These are phyloP conservation scores for Fraxinus velutina DNA, from an alignment of 305 asterid species.

Conservation along the genomic window DNA sequence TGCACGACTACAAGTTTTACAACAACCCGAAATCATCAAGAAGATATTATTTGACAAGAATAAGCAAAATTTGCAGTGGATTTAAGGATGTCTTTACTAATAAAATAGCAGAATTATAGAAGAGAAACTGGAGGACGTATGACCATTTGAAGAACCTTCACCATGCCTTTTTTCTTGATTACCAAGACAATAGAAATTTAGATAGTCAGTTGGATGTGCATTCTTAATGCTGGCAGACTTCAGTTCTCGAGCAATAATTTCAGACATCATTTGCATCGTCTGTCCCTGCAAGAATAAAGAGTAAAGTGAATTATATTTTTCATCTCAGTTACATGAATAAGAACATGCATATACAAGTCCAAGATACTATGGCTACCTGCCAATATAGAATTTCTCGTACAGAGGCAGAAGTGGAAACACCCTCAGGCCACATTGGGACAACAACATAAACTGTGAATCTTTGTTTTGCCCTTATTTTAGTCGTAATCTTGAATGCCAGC, in stretches of 20 bases:
- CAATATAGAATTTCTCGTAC: slow-evolving; percentile 93
- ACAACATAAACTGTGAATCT: slow-evolving; percentile 75
- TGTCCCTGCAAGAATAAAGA: slow-evolving; percentile 50
- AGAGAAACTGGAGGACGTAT: slow-evolving; percentile 21
- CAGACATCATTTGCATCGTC: slow-evolving; percentile 95
- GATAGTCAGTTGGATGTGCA: slow-evolving; percentile 68
- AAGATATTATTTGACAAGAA: not conserved
- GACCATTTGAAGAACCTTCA: slow-evolving; percentile 24
- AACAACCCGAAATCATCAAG: not conserved
- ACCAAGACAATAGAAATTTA: slow-evolving; percentile 91
- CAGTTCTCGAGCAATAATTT: slow-evolving; percentile 62
- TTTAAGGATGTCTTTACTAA: not conserved
- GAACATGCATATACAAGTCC: not conserved
- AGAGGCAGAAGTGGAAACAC: slow-evolving; percentile 68
- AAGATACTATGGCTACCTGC: slow-evolving; percentile 52
- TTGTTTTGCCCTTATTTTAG: slow-evolving; percentile 68
- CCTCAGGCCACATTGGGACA: slow-evolving; percentile 99
- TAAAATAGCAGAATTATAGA: not conserved
- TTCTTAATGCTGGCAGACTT: slow-evolving; percentile 44
- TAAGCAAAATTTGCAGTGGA: not conserved
- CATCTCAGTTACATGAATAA: not conserved
- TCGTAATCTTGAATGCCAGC: slow-evolving; percentile 73
- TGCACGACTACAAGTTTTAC: not conserved
- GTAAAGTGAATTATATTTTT: not conserved
- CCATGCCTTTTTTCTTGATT: slow-evolving; percentile 54